Conservation (phyloP, 495 filamentous ascomycete genomes). For the Penicillium egyptiacum region DNA sequence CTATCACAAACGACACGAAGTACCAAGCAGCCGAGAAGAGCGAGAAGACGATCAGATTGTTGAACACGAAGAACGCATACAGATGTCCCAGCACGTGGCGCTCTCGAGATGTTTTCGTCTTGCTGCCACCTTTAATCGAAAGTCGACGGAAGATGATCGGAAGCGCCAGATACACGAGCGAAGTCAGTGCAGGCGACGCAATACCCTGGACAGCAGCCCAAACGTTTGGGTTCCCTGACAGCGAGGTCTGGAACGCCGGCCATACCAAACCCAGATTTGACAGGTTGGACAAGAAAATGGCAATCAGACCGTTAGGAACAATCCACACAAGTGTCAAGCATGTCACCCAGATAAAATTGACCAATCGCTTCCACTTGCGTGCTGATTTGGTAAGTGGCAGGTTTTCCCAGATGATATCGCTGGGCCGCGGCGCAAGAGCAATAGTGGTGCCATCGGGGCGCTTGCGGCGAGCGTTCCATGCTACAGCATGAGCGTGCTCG, state of each 20-base stretch:
- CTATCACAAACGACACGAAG: conserved; percentile 65
- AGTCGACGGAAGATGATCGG: conserved; percentile 89
- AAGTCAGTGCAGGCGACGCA: conserved; percentile 84
- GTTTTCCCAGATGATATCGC: conserved; percentile 97
- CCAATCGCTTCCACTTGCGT: conserved; percentile 68
- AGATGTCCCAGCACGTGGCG: conserved; percentile 90
- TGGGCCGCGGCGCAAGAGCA: conserved; percentile 76
- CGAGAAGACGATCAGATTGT: conserved; percentile 93
- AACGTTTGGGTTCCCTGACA: conserved; percentile 57
- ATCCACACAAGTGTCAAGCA: conserved; percentile 85
- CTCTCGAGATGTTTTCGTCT: conserved; percentile 88
- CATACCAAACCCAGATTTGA: conserved; percentile 77
- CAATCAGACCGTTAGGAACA: conserved; percentile 92
- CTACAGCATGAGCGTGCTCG: conserved; percentile 82
- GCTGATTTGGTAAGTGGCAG: conserved; percentile 65
- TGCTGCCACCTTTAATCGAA: conserved; percentile 75
- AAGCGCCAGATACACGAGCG: conserved; percentile 82
- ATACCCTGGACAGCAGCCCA: conserved; percentile 96
- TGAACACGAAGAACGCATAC: conserved; percentile 96
- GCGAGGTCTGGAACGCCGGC: conserved; percentile 65
- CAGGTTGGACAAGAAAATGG: conserved; percentile 87
- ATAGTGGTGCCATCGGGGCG: conserved; percentile 78
- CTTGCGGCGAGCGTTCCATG: conserved; percentile 75
- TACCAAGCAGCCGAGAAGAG: conserved; percentile 79
- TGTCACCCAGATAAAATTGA: conserved; percentile 80